Evolutionary conservation across 495 filamentous ascomycete species (phyloP).

Genomic region (Mycothermus thermophilus): DNA sequence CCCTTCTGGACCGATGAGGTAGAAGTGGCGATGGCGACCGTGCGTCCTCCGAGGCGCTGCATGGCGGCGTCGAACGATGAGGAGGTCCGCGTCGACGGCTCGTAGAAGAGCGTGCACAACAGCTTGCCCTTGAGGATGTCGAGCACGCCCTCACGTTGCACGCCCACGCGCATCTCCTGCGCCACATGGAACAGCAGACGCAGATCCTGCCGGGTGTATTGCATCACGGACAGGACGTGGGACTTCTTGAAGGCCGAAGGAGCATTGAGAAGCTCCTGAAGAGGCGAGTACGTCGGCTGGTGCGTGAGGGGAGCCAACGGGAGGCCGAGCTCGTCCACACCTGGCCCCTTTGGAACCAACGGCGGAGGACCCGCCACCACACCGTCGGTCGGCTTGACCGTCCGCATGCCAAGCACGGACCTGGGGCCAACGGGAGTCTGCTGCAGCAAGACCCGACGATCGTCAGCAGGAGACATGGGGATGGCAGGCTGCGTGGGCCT

Average conservation of each 20-base stretch:
- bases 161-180: conserved; percentile 88
- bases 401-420: conserved; percentile 5
- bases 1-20: conserved; percentile 84
- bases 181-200: conserved; percentile 92
- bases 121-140: conserved; percentile 74
- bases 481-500: conserved; percentile 36
- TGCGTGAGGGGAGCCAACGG: conserved; percentile 33
- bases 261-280: conserved; percentile 56
- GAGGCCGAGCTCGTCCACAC: conserved; percentile 39
- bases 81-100: conserved; percentile 91
- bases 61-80: conserved; percentile 95
- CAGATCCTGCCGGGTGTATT: conserved; percentile 74
- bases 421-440: conserved; percentile 6
- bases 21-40: conserved; percentile 60
- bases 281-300: conserved; percentile 20
- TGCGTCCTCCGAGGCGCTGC: conserved; percentile 85
- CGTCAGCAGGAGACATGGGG: conserved; percentile 19
- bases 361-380: conserved; percentile 8
- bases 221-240: conserved; percentile 78
- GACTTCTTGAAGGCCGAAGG: conserved; percentile 70
- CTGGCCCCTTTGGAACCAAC: conserved; percentile 6
- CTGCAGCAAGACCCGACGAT: too few species aligned
- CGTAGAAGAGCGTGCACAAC: conserved; percentile 87
- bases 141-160: conserved; percentile 78
- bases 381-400: conserved; percentile 8